Base-by-base conservation (phyloP, 768 basidiomycete species). In the Tulasnella calospora region DNA sequence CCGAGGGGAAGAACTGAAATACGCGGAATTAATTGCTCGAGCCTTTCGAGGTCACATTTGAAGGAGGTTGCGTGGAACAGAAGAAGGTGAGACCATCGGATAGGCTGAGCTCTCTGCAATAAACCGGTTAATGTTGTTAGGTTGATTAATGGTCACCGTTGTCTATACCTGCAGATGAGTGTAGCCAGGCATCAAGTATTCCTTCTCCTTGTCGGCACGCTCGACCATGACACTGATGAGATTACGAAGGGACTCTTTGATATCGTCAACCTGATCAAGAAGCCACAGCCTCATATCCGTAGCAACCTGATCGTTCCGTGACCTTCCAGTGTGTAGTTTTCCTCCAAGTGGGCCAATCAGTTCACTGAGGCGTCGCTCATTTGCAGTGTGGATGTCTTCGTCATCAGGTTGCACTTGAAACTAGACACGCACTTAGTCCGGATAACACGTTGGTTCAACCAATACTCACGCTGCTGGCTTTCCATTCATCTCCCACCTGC, bases 271-370 rank as follows among this genome's bases (percentile, higher is more conserved):
- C 82, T 97, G 89, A 69, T 92, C 90, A 30, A 98, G 87, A 27
- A 99, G 88, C 98, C 98, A 99, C 17, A 99, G 85, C 40, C 98
- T 92, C 93, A 99, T 94, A 83, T 99, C 98, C 0, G 98, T 99
- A 4, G 97, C 96, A 80, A 98, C 97, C 84, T 99, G 98, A 83
- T 99, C 98, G 84, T 99, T 99, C 76, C 98, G 89, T 73, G 95
- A 97, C 79, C 98, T 90, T 38, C 98, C 98, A 0, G 98, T 99
- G 83, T 99, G 98, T 61, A 99, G 87, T 85, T 99, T 99, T 3
- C 98, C 98, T 7, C 94, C 96, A 21, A 95, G 89, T 19, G 93
- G 87, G 0, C 98, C 98, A 76, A 99, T 94, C 75, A 99, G 85
- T 85, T 99, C 97, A 80, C 91, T 94, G 81, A 99, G 85, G 57